Conservation (phyloP, 2,329 filamentous ascomycete genomes). For the Diaporthe caulivora region DNA sequence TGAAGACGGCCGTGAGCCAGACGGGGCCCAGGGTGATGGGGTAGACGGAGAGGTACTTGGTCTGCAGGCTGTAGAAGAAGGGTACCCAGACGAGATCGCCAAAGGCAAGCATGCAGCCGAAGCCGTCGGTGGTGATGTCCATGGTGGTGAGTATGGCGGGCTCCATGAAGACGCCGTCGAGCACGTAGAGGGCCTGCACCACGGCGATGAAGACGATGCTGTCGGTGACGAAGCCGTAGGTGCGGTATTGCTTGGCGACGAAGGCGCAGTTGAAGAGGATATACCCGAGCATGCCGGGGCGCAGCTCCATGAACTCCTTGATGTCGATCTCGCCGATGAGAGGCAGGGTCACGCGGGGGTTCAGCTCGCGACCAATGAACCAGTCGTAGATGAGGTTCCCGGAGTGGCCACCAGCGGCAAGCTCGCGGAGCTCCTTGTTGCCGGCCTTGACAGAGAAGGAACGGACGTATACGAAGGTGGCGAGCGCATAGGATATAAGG, state of each 20-base stretch:
- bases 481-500: slow-evolving; percentile 78
- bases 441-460: slow-evolving; percentile 86
- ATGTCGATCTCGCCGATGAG: slow-evolving; percentile 89
- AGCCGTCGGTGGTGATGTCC: slow-evolving; percentile 92
- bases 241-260: slow-evolving; percentile 88
- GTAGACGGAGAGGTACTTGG: slow-evolving; percentile 85
- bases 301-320: slow-evolving; percentile 89
- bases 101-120: slow-evolving; percentile 95
- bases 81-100: slow-evolving; percentile 95
- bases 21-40: slow-evolving; percentile 81
- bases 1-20: slow-evolving; percentile 74
- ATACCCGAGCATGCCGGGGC: slow-evolving; percentile 93
- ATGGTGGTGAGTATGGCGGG: slow-evolving; percentile 91
- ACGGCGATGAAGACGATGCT: slow-evolving; percentile 84
- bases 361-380: slow-evolving; percentile 96
- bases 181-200: slow-evolving; percentile 84
- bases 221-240: slow-evolving; percentile 85
- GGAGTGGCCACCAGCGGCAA: slow-evolving; percentile 84
- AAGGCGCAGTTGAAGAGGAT: slow-evolving; percentile 87
- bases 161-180: slow-evolving; percentile 91
- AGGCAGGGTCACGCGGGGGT: slow-evolving; percentile 84
- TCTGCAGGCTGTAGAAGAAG: slow-evolving; percentile 87
- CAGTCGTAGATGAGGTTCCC: slow-evolving; percentile 94
- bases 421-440: slow-evolving; percentile 78
- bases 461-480: slow-evolving; percentile 83